Evolutionary conservation across 2,329 filamentous ascomycete genomes (phyloP), one percentile per base, ranked within the genome.

Genomic region (Torrubiella hemipterigena): DNA sequence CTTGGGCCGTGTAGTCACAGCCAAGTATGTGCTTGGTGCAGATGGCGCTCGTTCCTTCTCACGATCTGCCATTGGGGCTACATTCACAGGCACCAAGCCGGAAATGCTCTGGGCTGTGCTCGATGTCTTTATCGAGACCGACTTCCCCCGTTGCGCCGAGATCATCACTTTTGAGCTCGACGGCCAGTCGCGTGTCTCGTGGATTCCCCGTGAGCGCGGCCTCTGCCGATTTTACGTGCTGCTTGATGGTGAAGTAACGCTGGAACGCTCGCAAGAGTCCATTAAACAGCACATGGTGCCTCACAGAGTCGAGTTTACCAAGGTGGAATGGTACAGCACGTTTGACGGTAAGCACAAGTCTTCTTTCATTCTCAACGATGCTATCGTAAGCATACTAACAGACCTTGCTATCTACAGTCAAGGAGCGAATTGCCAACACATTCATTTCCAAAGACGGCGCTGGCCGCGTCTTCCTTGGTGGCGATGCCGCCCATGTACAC

Each of bases 401-500:
- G n/a, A n/a, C n/a, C n/a, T n/a, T n/a, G n/a, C n/a, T n/a, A n/a
- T n/a, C n/a, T 20, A 23, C 18, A 61, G 58, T 62, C 31, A 61
- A 60, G 30, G 57, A 61, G 26, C 35, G 58, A 15, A 56, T 60
- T 15, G 56, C 55, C 0, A 49, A 48, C 0, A 52, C 50, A 0
- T 62, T 62, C 23, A 44, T 60, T 10, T 58, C 57, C 6, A 50
- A 45, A 12, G 43, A 50, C 23, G 58, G 60, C 8, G 39, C 45
- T 5, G 65, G 63, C 4, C 56, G 64, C 8, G 52, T 67, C 4
- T 58, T 73, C 27, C 50, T 74, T 1, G 67, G 63, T 6, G 70
- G 70, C 4, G 71, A 75, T 33, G 67, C 69, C 1, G 67, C 66
- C 1, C 69, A 75, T 33, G 67, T 68, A 3, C 67, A 73, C 35